phyloP scores from a whole-genome alignment of 768 basidiomycete genomes.

The Psilocybe cyanescens region DNA sequence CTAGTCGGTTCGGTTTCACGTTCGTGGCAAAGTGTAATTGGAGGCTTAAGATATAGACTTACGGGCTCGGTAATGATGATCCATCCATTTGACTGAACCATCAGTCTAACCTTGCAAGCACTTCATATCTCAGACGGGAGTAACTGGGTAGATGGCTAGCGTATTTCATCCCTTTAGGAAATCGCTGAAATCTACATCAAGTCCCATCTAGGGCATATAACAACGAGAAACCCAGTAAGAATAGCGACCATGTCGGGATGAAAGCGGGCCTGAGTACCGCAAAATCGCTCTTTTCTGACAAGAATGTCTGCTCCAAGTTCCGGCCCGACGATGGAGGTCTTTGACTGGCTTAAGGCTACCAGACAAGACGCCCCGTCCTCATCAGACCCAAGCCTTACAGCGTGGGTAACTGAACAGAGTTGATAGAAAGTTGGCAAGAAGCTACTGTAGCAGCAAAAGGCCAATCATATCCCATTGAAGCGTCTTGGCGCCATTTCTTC shows the following conservation, averaged over 20 bases:
- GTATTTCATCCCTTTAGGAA: background rate
- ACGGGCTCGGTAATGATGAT: background rate
- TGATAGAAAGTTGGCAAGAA: background rate
- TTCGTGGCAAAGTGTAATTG: background rate
- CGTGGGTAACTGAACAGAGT: background rate
- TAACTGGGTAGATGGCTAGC: background rate
- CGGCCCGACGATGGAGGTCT: background rate
- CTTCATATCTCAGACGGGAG: background rate
- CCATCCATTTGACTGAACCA: background rate
- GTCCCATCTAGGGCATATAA: slow-evolving; percentile 1
- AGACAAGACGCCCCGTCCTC: background rate
- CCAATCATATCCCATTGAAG: background rate
- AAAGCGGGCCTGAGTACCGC: slow-evolving; percentile 2
- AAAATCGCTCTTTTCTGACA: background rate
- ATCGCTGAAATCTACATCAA: background rate
- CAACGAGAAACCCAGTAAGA: background rate
- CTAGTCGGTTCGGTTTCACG: background rate
- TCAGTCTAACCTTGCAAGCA: background rate
- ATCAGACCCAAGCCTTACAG: background rate
- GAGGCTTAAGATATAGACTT: background rate
- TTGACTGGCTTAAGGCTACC: background rate
- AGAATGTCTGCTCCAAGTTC: slow-evolving; percentile 2
- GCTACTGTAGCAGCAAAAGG: background rate
- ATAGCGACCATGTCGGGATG: slow-evolving; percentile 1
- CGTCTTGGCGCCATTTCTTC: background rate